A percentile compares a stretch with the other conserved stretches of the same genome.
phyloP scores from a whole-genome alignment of 129 eudicot genomes.

The Lactuca sativa region DNA sequence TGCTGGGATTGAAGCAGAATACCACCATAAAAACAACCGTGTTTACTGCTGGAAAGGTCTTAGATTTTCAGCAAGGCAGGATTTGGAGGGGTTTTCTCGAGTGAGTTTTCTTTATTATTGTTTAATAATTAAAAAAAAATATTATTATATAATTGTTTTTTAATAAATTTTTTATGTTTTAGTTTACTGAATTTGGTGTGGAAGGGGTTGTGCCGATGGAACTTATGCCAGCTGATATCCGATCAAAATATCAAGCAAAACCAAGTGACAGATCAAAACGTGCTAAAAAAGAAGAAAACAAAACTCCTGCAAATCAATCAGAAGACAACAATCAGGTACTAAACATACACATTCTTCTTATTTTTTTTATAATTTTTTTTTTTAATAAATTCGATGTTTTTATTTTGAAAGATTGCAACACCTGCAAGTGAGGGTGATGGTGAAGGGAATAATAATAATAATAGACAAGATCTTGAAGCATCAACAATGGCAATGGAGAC shows the following conservation, averaged over 20 bases:
- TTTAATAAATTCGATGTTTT: too few relatives aligned
- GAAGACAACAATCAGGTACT: slow-evolving; percentile 83
- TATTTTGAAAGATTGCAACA: slow-evolving; percentile 43
- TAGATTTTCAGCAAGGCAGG: slow-evolving; percentile 93
- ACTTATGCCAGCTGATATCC: slow-evolving; percentile 74
- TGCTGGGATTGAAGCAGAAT: slow-evolving; percentile 95
- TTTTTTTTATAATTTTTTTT: too few relatives aligned
- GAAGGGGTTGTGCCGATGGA: slow-evolving; percentile 96
- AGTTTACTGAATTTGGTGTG: slow-evolving; percentile 92
- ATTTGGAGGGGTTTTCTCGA: slow-evolving; percentile 93
- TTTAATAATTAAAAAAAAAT: neutral
- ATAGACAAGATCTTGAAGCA: slow-evolving; percentile 57
- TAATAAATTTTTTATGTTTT: slow-evolving; percentile 3
- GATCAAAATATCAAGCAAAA: slow-evolving; percentile 80
- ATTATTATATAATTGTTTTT: too few relatives aligned
- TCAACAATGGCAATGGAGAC: slow-evolving; percentile 57
- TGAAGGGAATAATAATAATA: slow-evolving; percentile 35
- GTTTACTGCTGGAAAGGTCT: slow-evolving; percentile 99
- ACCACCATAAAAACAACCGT: slow-evolving; percentile 92
- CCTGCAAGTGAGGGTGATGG: slow-evolving; percentile 69
- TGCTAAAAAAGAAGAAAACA: slow-evolving; percentile 81
- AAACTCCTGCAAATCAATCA: slow-evolving; percentile 54
- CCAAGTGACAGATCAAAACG: slow-evolving; percentile 80
- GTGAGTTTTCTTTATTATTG: slow-evolving; percentile 36
- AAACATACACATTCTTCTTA: too few relatives aligned